These are phyloP conservation scores for Mycena indigotica DNA, from an alignment of 768 basidiomycete genomes.

Conservation along the genomic window DNA sequence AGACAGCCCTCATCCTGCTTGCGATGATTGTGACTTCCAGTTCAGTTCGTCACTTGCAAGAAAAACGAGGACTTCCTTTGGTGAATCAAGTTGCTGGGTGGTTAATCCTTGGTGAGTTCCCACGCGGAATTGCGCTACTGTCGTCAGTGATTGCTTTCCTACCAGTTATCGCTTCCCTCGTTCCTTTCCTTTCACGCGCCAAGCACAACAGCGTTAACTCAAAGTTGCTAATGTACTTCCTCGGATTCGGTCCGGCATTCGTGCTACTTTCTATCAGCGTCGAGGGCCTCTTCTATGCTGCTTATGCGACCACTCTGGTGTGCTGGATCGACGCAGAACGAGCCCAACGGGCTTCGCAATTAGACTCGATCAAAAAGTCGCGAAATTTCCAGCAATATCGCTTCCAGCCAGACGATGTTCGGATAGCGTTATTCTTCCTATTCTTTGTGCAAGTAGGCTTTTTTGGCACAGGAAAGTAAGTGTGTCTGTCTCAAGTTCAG, in stretches of 20 bases:
- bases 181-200: constrained; percentile 48
- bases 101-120: constrained; percentile 57
- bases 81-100: constrained; percentile 66
- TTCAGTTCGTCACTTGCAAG: constrained; percentile 63
- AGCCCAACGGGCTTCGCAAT: constrained; percentile 26
- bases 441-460: constrained; percentile 88
- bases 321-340: constrained; percentile 71
- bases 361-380: constrained; percentile 18
- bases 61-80: constrained; percentile 65
- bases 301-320: constrained; percentile 62
- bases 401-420: constrained; percentile 63
- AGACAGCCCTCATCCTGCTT: constrained; percentile 49
- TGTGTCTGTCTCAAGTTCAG: too few relatives aligned
- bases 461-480: constrained; percentile 84
- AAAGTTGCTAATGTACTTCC: constrained; percentile 63
- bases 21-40: constrained; percentile 57
- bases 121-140: neutral
- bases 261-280: constrained; percentile 80
- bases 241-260: constrained; percentile 75
- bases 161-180: constrained; percentile 50
- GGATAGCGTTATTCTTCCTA: constrained; percentile 79
- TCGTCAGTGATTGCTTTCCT: neutral
- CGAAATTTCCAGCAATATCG: constrained; percentile 32
- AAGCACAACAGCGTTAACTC: constrained; percentile 44
- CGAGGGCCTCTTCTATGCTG: constrained; percentile 79